Base-by-base conservation (phyloP, 108 stramenopile species). In the Cylindrotheca fusiformis region DNA sequence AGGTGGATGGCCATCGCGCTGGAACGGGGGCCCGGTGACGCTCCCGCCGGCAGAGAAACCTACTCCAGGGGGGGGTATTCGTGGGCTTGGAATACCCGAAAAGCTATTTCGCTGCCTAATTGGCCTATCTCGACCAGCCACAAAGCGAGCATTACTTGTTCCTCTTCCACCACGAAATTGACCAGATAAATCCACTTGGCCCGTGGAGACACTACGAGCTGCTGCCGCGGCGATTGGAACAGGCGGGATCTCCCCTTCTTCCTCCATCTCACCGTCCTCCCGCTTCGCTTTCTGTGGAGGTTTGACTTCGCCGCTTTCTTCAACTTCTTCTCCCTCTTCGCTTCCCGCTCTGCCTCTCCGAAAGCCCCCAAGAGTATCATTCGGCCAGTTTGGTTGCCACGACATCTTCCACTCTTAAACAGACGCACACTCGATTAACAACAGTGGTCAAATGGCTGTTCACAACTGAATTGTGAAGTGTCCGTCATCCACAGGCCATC, bases 301-400 rank as follows among this genome's bases (percentile, higher is more conserved):
- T 24, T 47, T 48, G 36, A 75, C 63, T 63, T 75, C 74, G 28
- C 74, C 74, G 32, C 52, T 51, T 58, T 75, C 74, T 65, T 76
- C 75, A 41, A 52, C 63, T n/a, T 61, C 67, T 47, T 72, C 64
- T 23, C 45, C 55, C 45, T 57, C 51, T 54, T 65, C 63, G 21
- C 18, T n/a, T 51, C 6, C 21, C 20, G 50, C 20, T 18, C 50
- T 4, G 4, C 21, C 36, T 21, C 29, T 55, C 30, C 60, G 69
- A 46, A 70, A 70, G 17, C 45, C 54, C 2, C 69, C 69, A 14
- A 60, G 60, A 27, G 48, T 44, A 21, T 62, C 69, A 17, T 45
- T 12, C 21, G 27, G 51, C 53, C 54, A 70, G 18, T 31, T 50
- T 4, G 69, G 60, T 55, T 55, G 36, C 69, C 69, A 70, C 12